These are phyloP conservation scores for Puccinellia tenuiflora DNA, from an alignment of 176 grass and related monocot species.

Conservation along the genomic window DNA sequence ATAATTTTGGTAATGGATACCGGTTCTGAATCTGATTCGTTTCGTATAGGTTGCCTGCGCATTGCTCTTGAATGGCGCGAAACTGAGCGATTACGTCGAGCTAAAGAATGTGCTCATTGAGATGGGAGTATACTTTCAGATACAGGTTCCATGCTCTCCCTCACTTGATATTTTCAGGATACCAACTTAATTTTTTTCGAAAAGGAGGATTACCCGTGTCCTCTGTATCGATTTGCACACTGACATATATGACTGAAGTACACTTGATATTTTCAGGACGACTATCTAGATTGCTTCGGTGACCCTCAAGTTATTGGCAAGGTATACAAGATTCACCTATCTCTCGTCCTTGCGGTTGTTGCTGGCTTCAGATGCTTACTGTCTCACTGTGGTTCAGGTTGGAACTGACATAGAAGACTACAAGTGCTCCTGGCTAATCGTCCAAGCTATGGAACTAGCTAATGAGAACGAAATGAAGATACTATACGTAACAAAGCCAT, in stretches of 20 bases:
- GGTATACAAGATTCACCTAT: slow-evolving; percentile 20
- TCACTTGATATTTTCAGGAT: neutral
- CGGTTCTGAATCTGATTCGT: neutral
- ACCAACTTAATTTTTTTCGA: neutral
- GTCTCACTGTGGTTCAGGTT: slow-evolving; percentile 30
- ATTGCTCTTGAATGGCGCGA: slow-evolving; percentile 29
- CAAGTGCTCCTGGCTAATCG: slow-evolving; percentile 78
- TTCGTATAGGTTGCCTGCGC: slow-evolving; percentile 42
- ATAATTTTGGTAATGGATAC: neutral
- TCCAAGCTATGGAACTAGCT: slow-evolving; percentile 60
- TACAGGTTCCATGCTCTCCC: slow-evolving; percentile 12
- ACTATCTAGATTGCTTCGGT: slow-evolving; percentile 73
- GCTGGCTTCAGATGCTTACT: neutral
- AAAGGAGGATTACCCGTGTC: no score
- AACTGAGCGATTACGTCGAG: slow-evolving; percentile 24
- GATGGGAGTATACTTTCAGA: slow-evolving; percentile 55
- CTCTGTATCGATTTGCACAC: no score
- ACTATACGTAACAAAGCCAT: slow-evolving; percentile 33
- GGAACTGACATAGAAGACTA: slow-evolving; percentile 83
- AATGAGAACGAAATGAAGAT: slow-evolving; percentile 64
- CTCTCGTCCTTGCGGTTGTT: neutral
- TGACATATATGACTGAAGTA: neutral
- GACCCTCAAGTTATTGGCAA: slow-evolving; percentile 76
- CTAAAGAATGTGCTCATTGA: slow-evolving; percentile 42
- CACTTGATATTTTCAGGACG: slow-evolving; percentile 41